Evolutionary conservation across 1,284 basidiomycete species (phyloP).

Genomic region (Rhodotorula mucilaginosa): DNA sequence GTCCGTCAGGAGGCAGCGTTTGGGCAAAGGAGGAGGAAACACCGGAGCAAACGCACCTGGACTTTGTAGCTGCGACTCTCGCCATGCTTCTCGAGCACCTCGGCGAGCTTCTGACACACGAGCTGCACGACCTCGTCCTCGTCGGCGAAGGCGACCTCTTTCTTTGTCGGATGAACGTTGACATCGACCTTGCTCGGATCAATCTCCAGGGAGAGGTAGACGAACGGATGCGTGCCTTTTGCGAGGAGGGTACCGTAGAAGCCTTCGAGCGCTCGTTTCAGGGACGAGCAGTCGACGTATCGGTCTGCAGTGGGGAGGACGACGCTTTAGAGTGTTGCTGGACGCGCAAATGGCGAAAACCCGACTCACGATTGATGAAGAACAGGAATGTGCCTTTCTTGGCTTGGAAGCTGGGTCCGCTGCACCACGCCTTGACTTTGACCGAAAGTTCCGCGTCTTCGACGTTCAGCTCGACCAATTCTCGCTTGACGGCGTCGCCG

Average conservation of each 20-base stretch:
- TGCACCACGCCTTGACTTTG: slow-evolving; percentile 73
- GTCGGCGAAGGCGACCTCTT: slow-evolving; percentile 78
- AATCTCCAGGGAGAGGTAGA: slow-evolving; percentile 84
- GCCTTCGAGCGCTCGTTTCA: slow-evolving; percentile 83
- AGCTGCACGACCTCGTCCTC: slow-evolving; percentile 83
- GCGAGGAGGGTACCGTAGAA: slow-evolving; percentile 84
- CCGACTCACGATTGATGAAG: slow-evolving; percentile 89
- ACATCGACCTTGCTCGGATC: slow-evolving; percentile 88
- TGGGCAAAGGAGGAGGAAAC: not conserved
- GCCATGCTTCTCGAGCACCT: slow-evolving; percentile 64
- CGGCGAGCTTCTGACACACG: slow-evolving; percentile 71
- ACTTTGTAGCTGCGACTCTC: slow-evolving; percentile 72
- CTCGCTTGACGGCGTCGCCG: slow-evolving; percentile 74
- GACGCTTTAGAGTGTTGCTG: not conserved
- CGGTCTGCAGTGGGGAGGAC: slow-evolving; percentile 62
- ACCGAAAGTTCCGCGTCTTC: slow-evolving; percentile 53
- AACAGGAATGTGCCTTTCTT: slow-evolving; percentile 82
- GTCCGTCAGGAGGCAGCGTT: not conserved
- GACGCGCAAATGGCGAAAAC: not conserved
- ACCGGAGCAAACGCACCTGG: slow-evolving; percentile 57
- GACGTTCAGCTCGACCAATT: slow-evolving; percentile 62
- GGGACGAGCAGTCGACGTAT: slow-evolving; percentile 81
- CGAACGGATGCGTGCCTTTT: slow-evolving; percentile 84
- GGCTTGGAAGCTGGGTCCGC: slow-evolving; percentile 82
- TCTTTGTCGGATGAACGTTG: slow-evolving; percentile 97